Evolutionary conservation across 148 eudicot genomes (phyloP), one percentile per base, ranked within the genome.

Genomic region (Fallopia convolvulus): DNA sequence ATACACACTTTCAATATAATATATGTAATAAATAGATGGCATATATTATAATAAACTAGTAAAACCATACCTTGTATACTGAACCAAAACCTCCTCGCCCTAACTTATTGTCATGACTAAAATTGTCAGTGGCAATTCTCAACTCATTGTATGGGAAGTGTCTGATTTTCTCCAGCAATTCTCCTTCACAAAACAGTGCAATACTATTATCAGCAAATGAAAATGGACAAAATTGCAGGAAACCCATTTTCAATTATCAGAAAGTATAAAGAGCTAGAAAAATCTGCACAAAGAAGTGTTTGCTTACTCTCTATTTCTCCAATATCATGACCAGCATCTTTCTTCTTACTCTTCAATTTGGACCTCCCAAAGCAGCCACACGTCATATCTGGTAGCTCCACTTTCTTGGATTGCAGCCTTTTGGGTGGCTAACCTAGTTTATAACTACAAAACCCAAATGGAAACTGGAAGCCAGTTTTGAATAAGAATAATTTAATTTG

Each of bases 81-180:
- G 55, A 20, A 20, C 75, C 75, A 44, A 73, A 73, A 44, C 75
- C 75, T 20, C 75, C 75, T 10, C 75, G 10, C 32, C 75, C 75
- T 44, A 73, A n/a, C 75, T 73, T 73, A 48, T 73, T 73, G 36
- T 17, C 20, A 32, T 44, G 6, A 48, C 75, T 73, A 48, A 73
- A 73, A 73, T 73, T 48, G 55, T 73, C 53, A 21, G 75, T 73
- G 50, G 75, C 75, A 42, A 42, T 33, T 26, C 75, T 73, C 52
- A 73, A 11, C 55, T 73, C 75, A 4, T 73, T 73, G 75, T 73
- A 73, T 12, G 50, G 11, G 36, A 73, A 73, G 33, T 48, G 75
- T 48, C 55, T 44, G 75, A 73, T 73, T 20, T 73, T 73, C 9
- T 30, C 33, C 75, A 73, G 55, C 75, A 73, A 73, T 73, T 73